Conservation (phyloP, 2,329 filamentous ascomycete genomes). For the Simplicillium sp. region DNA sequence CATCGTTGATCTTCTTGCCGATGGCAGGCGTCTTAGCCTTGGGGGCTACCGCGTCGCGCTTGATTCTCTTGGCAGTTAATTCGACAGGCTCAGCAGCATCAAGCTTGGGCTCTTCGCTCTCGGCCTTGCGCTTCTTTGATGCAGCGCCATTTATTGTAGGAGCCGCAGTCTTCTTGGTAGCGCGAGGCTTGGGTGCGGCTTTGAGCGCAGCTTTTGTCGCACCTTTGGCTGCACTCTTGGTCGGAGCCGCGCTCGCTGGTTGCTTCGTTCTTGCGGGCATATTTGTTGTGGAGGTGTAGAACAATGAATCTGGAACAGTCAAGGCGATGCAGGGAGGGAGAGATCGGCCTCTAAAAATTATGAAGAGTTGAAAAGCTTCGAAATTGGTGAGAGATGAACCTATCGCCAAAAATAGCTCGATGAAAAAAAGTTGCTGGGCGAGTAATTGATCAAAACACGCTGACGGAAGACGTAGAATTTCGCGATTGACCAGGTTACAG, state of each 20-base stretch:
- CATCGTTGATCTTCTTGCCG: conserved; percentile 62
- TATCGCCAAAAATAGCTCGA: too few species aligned
- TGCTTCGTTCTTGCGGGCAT: conserved; percentile 5
- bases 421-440: too few species aligned
- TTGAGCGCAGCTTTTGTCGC: conserved; percentile 26
- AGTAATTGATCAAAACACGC: too few species aligned
- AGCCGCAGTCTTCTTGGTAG: conserved; percentile 2
- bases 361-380: too few species aligned
- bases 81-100: conserved; percentile 6
- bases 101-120: conserved; percentile 8
- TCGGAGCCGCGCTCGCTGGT: conserved; percentile 8
- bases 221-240: conserved; percentile 12
- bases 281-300: too few species aligned
- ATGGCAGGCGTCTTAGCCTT: conserved; percentile 34
- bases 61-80: conserved; percentile 15
- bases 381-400: too few species aligned
- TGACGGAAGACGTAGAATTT: too few species aligned
- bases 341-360: too few species aligned
- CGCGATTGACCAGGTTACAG: too few species aligned
- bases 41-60: conserved; percentile 6
- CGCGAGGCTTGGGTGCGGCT: conserved; percentile 11
- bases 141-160: conserved; percentile 7
- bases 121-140: conserved; percentile 17
- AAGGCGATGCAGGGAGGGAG: too few species aligned
- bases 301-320: too few species aligned